Base-by-base conservation (phyloP, 768 basidiomycete genomes). In the Lyophyllum shimeji region DNA sequence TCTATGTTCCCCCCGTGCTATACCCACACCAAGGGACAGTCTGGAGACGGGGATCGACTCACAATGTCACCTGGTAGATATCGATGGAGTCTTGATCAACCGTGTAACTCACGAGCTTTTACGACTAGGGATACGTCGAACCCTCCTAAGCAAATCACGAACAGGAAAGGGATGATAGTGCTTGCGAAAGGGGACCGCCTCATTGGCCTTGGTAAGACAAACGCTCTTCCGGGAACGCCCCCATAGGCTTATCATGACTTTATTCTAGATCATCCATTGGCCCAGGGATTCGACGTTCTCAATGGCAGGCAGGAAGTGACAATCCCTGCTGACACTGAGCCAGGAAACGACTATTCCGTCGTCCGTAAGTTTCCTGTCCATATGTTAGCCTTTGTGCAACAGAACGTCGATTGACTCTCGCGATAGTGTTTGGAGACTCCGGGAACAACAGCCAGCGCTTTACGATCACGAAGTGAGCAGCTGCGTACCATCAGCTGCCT, bases 61-160 rank as follows among this genome's bases (percentile, higher is more conserved):
- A 73, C 54, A 70, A 65, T 48, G 80, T 84, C 55, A 73, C 71
- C 39, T 84, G 82, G 82, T 76, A 66, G 18, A 71, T 59, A 18
- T 9, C 29, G 3, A 46, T 31, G 33, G 7, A n/a, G 5, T 13
- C 15, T 2, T 23, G 43, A 24, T 37, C n/a, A 34, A n/a, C 7
- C 39, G 3, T 50, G 31, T 23, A 39, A 50, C 46, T 33, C 25
- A 58, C 46, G 21, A 42, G 42, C 13, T 45, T 29, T 50, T 21
- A 45, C 23, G 45, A 37, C 39, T 58, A 77, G 77, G 77, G 67
- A 82, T 56, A 71, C 65, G 7, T 71, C 77, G 18, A 59, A 65
- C 51, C 53, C 71, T 25, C 82, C 82, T 0, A 53, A 56, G 3
- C 64, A 82, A 53, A 78, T 84, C 59, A 83, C 82, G 20, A 83